A percentile compares a stretch with the other conserved stretches of the same genome.
phyloP scores from a whole-genome alignment of 257 asterid genomes.

The Lavandula angustifolia region DNA sequence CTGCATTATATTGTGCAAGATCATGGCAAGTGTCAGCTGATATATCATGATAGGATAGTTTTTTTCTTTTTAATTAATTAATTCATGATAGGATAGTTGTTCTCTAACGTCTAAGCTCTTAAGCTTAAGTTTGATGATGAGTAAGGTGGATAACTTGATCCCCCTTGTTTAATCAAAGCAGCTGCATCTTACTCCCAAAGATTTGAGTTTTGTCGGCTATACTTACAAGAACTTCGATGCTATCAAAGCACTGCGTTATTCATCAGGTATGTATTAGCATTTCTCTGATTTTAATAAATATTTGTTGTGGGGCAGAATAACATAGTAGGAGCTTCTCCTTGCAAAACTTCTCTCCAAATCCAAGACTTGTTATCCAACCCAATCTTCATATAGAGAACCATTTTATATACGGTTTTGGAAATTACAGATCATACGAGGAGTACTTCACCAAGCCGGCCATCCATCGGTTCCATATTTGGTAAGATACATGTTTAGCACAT shows the following conservation, averaged over 20 bases:
- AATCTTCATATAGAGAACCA: neutral
- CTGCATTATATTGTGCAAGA: slow-evolving; percentile 22
- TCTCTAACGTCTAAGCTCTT: slow-evolving; percentile 20
- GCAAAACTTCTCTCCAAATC: neutral
- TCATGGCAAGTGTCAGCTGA: slow-evolving; percentile 16
- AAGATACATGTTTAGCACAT: slow-evolving; percentile 26
- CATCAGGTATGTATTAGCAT: slow-evolving; percentile 54
- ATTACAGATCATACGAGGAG: slow-evolving; percentile 58
- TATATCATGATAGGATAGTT: neutral
- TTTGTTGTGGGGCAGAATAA: neutral
- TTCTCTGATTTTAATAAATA: neutral
- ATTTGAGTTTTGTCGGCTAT: slow-evolving; percentile 88
- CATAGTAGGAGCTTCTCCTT: neutral
- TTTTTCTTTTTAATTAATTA: neutral
- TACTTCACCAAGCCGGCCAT: slow-evolving; percentile 61
- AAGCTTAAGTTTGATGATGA: slow-evolving; percentile 29
- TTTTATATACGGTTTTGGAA: slow-evolving; percentile 1
- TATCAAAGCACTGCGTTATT: slow-evolving; percentile 71
- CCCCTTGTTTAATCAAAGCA: slow-evolving; percentile 35
- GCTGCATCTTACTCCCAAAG: slow-evolving; percentile 71
- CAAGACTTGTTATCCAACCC: neutral
- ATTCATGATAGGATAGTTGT: slow-evolving; percentile 4
- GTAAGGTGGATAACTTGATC: slow-evolving; percentile 29
- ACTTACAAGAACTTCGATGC: slow-evolving; percentile 94
- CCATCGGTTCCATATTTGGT: slow-evolving; percentile 65